phyloP scores from a whole-genome alignment of 495 filamentous ascomycete species.

The Astrothelium subdiscretum region DNA sequence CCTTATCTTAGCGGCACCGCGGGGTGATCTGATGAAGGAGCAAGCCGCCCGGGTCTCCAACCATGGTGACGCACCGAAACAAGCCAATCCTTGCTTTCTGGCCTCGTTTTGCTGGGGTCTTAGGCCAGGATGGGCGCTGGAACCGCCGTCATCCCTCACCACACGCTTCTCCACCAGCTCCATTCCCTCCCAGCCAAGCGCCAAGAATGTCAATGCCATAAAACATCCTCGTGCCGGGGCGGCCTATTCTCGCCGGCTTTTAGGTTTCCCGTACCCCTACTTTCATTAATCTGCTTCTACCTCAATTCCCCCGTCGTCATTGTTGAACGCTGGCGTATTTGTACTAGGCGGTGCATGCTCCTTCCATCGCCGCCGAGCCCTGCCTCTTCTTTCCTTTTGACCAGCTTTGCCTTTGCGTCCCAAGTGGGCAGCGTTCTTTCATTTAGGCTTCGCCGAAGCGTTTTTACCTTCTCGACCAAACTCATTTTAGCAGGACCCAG shows the following conservation, averaged over 20 bases:
- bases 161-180: background rate
- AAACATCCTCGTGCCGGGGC: background rate
- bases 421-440: constrained; percentile 1
- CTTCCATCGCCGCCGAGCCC: background rate
- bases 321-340: background rate
- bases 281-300: background rate
- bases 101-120: background rate
- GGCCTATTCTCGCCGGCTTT: background rate
- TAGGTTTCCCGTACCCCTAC: background rate
- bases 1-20: background rate
- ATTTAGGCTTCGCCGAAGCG: background rate
- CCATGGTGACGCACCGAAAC: background rate
- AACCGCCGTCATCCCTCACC: background rate
- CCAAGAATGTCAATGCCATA: background rate
- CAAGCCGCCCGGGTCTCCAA: background rate
- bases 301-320: background rate
- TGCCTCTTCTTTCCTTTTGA: background rate
- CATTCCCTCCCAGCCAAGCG: background rate
- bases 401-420: background rate
- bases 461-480: background rate
- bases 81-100: background rate
- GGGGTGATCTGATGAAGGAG: background rate
- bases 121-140: background rate
- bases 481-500: background rate
- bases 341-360: background rate